Percentiles rank a stretch among this genome's conserved stretches.
phyloP scores from a whole-genome alignment of 177 flowering plant species.

The Vitis hybrid region DNA sequence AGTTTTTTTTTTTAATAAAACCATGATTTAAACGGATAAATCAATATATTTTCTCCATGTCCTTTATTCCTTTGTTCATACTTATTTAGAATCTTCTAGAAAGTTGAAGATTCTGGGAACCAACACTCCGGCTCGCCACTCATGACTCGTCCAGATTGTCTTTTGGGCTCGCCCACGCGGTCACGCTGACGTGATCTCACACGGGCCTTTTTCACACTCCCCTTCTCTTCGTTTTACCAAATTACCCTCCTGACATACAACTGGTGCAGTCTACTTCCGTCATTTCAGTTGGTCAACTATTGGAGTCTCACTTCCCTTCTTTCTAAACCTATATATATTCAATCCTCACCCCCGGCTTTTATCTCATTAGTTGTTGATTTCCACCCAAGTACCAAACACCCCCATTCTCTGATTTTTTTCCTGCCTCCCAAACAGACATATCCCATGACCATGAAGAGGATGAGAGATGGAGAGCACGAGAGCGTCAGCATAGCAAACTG shows the following conservation, averaged over 20 bases:
- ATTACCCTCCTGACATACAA: background rate
- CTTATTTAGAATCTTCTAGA: slow-evolving; percentile 4
- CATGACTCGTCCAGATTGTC: background rate
- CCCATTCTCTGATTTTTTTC: background rate
- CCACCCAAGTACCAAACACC: too few species aligned
- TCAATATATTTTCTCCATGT: too few species aligned
- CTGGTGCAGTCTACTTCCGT: background rate
- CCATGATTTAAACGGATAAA: too few species aligned
- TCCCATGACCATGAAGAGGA: slow-evolving; percentile 35
- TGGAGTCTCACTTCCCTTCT: background rate
- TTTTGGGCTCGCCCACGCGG: slow-evolving; percentile 1
- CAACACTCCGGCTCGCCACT: background rate
- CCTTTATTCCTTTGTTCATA: too few species aligned
- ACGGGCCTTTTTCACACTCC: background rate
- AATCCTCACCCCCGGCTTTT: too few species aligned
- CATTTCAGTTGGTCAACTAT: background rate
- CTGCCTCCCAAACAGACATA: too few species aligned
- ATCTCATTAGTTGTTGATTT: too few species aligned
- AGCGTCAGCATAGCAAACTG: slow-evolving; percentile 48
- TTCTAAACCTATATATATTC: too few species aligned
- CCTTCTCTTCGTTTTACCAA: background rate
- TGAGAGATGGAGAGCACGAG: slow-evolving; percentile 28
- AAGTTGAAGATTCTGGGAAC: background rate
- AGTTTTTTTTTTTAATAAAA: too few species aligned
- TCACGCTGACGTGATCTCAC: slow-evolving; percentile 13